Evolutionary conservation across 2,329 filamentous ascomycete species (phyloP).

Genomic region (Dryadomyces quercus-mongolicae): DNA sequence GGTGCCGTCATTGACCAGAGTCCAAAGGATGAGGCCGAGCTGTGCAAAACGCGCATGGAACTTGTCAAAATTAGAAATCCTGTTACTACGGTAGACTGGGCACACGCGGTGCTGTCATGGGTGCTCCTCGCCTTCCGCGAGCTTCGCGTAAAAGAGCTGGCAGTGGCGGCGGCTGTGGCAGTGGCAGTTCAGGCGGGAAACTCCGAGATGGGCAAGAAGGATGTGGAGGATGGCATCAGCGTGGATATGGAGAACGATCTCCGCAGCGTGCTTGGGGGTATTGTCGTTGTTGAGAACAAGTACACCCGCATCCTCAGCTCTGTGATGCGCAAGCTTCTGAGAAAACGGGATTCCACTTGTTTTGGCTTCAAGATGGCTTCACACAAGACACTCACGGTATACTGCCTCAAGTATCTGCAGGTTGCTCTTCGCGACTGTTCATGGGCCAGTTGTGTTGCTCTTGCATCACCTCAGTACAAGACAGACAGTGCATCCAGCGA

Average conservation of each 20-base stretch:
- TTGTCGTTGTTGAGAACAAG: not conserved
- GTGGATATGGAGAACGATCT: not conserved
- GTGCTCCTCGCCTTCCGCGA: not conserved
- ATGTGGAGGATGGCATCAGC: not conserved
- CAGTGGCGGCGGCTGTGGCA: not conserved
- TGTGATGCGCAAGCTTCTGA: not conserved
- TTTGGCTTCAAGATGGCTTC: too few relatives aligned
- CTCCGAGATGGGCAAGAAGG: too few relatives aligned
- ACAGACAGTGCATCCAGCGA: not conserved
- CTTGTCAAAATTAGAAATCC: too few relatives aligned
- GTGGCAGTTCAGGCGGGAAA: not conserved
- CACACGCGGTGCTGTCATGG: not conserved
- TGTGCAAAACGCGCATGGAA: not conserved
- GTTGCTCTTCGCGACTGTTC: too few relatives aligned
- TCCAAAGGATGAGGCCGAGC: not conserved
- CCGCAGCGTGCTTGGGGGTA: not conserved
- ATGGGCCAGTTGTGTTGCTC: too few relatives aligned
- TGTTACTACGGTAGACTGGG: not conserved
- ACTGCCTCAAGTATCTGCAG: not conserved
- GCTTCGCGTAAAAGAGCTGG: not conserved
- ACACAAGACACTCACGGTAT: not conserved
- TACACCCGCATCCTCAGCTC: not conserved
- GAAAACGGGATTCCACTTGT: too few relatives aligned
- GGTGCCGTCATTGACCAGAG: not conserved
- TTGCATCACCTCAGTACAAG: too few relatives aligned